Evolutionary conservation across 108 stramenopile genomes (phyloP), one percentile per base, ranked within the genome.

Genomic region (Tribonema minus): DNA sequence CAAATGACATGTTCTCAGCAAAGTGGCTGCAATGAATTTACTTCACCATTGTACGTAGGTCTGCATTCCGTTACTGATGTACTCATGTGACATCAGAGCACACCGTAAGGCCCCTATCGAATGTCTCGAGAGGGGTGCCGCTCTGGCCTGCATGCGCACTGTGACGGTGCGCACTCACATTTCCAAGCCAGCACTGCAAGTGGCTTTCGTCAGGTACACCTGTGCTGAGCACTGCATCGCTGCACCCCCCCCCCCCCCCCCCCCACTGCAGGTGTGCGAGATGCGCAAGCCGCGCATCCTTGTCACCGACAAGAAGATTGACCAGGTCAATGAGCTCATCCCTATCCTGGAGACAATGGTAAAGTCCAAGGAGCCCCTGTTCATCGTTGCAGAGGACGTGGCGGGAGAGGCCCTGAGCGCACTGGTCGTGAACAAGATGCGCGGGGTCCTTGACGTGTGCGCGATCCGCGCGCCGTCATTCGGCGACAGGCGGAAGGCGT

Each of bases 401-500:
- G 90, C 93, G 28, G 96, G 96, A 4, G 96, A 97, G 78, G 96
- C 96, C 39, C 88, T 97, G 27, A 92, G 92, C 41, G 95, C 94
- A 28, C 87, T 97, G 23, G 96, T 97, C 46, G 96, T 97, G 66
- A 97, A 97, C 93, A 97, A 97, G 81, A 94, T 97, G 93, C 86
- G 96, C 33, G 96, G 95, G 39, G 95, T 96, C 33, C 88, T 97
- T 1, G 95, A 97, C 84, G 94, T 97, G 30, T 92, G 91, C 31
- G 96, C 96, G 68, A 94, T 97, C 75, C 92, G 93, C 77, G 95
- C 96, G 2, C 96, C 96, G 28, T 93, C 93, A 27, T 97, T 97
- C 87, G 96, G 96, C 32, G 91, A 92, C 76, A 85, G 94, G 58
- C 89, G 96, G 28, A 92, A 94, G 61, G 93, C 92, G 64, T 92